Conservation (phyloP, 1,139 yeast genomes). For the Yamadazyma sp. region DNA sequence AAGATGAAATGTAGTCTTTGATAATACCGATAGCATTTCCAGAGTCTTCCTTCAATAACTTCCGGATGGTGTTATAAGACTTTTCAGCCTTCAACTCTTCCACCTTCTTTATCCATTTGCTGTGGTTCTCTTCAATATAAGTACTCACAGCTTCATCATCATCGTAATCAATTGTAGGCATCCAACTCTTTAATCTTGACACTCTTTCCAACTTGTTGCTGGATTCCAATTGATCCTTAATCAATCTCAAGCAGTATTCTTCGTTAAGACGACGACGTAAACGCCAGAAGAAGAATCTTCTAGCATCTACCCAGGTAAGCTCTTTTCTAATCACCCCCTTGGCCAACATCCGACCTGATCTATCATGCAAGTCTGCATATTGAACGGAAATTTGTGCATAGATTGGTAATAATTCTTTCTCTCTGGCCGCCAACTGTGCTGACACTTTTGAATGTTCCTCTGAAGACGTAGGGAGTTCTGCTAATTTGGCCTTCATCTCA, state of each 20-base stretch:
- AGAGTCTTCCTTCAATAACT: constrained; percentile 58
- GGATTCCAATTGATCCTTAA: constrained; percentile 61
- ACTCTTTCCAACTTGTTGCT: constrained; percentile 77
- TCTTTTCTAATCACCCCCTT: constrained; percentile 89
- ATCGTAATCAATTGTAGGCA: constrained; percentile 69
- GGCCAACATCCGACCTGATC: constrained; percentile 96
- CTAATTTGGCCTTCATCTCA: constrained; percentile 60
- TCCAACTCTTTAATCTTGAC: constrained; percentile 87
- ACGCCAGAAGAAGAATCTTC: constrained; percentile 99
- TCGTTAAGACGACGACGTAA: constrained; percentile 94
- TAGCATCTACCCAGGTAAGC: constrained; percentile 80
- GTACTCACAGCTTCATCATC: constrained; percentile 78
- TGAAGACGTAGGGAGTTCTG: constrained; percentile 49
- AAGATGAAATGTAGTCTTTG: constrained; percentile 57
- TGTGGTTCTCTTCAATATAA: constrained; percentile 83
- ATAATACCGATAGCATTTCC: constrained; percentile 56
- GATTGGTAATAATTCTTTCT: constrained; percentile 76
- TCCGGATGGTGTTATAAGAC: constrained; percentile 60
- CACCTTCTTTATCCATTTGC: constrained; percentile 58
- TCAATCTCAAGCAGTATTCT: constrained; percentile 78
- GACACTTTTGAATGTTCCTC: constrained; percentile 70
- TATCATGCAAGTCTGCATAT: constrained; percentile 96
- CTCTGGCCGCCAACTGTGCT: constrained; percentile 73
- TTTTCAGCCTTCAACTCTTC: constrained; percentile 66
- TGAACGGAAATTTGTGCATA: constrained; percentile 92